These are phyloP conservation scores for Cicer pinnatifidum DNA, from an alignment of 306 rosid species.

Conservation along the genomic window DNA sequence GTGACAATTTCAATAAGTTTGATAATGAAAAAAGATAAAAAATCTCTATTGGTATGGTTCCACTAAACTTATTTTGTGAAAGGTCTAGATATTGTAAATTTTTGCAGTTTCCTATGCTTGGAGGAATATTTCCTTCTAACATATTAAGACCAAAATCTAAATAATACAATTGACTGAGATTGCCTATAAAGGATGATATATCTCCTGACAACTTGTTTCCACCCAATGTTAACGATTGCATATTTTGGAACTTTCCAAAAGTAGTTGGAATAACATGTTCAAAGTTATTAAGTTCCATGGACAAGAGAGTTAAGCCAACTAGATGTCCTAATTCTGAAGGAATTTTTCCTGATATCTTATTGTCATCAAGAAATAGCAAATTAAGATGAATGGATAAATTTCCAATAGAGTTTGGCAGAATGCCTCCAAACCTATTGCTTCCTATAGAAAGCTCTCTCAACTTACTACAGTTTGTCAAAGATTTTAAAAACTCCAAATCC, in stretches of 20 bases:
- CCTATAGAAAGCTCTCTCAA: neutral
- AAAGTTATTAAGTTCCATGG: fast-evolving
- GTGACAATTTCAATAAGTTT: constrained; percentile 35
- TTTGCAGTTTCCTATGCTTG: constrained; percentile 28
- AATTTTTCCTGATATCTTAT: constrained; percentile 30
- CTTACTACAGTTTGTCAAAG: constrained; percentile 44
- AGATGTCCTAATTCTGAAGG: constrained; percentile 40
- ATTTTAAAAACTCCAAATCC: constrained; percentile 41
- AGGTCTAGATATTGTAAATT: neutral
- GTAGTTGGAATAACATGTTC: constrained; percentile 31
- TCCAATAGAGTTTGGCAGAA: constrained; percentile 16
- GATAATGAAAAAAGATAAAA: constrained; percentile 22
- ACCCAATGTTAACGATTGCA: fast-evolving
- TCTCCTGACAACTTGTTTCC: constrained; percentile 40
- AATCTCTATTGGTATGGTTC: constrained; percentile 42
- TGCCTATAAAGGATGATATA: constrained; percentile 26
- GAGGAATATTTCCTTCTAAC: constrained; percentile 47
- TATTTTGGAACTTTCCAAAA: constrained; percentile 40
- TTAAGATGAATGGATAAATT: constrained; percentile 45
- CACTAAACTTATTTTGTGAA: constrained; percentile 24
- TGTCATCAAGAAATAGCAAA: neutral
- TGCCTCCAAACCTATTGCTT: constrained; percentile 42
- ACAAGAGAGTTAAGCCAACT: neutral
- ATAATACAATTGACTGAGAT: constrained; percentile 15
- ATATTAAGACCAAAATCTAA: neutral